Percentiles rank a stretch among this genome's conserved stretches.
These are phyloP conservation scores for Colletotrichum cordylinicola DNA, from an alignment of 2,329 filamentous ascomycete genomes.

Conservation along the genomic window DNA sequence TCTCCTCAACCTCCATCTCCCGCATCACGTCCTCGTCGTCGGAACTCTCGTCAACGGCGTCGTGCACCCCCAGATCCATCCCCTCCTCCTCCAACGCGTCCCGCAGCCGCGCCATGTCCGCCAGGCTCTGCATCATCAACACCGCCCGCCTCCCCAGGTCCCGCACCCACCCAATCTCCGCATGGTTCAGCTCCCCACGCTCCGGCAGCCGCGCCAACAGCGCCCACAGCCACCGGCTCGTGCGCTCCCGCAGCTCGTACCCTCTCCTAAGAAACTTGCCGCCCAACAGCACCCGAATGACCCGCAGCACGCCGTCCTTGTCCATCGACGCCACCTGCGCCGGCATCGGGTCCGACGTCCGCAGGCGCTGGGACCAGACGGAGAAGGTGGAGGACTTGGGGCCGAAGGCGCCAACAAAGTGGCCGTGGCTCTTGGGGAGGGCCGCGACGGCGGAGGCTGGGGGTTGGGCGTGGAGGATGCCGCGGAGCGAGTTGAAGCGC, in stretches of 20 bases:
- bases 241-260: slow-evolving; percentile 65
- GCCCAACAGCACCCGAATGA: slow-evolving; percentile 71
- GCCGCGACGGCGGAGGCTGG: slow-evolving; percentile 56
- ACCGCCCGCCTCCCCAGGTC: slow-evolving; percentile 82
- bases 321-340: slow-evolving; percentile 69
- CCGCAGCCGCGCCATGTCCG: slow-evolving; percentile 55
- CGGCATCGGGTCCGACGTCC: slow-evolving; percentile 60
- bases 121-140: slow-evolving; percentile 59
- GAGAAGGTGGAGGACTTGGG: slow-evolving; percentile 53
- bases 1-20: slow-evolving; percentile 34
- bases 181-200: slow-evolving; percentile 75
- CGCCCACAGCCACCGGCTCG: slow-evolving; percentile 87
- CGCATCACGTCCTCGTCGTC: slow-evolving; percentile 43
- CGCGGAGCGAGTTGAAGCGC: slow-evolving; percentile 71
- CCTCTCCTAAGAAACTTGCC: slow-evolving; percentile 68
- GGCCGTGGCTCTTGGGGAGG: slow-evolving; percentile 60
- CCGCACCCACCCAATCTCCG: slow-evolving; percentile 77
- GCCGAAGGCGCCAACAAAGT: slow-evolving; percentile 60
- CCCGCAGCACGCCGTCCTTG: slow-evolving; percentile 68
- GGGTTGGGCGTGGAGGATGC: slow-evolving; percentile 61
- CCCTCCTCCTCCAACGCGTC: slow-evolving; percentile 47
- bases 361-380: slow-evolving; percentile 59
- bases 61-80: slow-evolving; percentile 43
- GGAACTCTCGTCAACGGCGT: slow-evolving; percentile 51
- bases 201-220: slow-evolving; percentile 78